Percentiles rank a stretch among this genome's conserved stretches.
Conservation (phyloP, 2,329 filamentous ascomycete genomes). For the Dothiorella sarmentorum region DNA sequence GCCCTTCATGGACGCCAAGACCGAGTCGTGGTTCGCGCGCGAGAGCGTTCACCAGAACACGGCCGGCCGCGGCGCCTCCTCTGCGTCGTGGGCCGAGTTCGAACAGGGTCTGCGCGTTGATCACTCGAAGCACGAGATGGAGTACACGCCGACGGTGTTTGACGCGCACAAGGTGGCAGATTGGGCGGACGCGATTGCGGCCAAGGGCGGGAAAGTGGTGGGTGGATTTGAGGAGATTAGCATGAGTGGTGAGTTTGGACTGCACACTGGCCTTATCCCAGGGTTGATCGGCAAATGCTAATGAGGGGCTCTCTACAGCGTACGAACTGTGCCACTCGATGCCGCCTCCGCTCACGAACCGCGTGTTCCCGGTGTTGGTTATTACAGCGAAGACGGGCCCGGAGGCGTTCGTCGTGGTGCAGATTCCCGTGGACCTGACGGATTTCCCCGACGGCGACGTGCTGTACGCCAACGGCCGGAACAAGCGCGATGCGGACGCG, state of each 20-base stretch:
- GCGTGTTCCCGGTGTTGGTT: constrained; percentile 65
- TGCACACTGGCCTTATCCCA: background rate
- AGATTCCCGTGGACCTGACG: constrained; percentile 36
- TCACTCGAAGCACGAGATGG: constrained; percentile 55
- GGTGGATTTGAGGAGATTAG: constrained; percentile 31
- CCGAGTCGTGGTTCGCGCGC: constrained; percentile 63
- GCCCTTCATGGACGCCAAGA: background rate
- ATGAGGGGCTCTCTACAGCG: constrained; percentile 30
- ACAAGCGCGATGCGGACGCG: constrained; percentile 17
- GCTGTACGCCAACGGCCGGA: constrained; percentile 29
- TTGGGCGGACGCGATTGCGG: constrained; percentile 32
- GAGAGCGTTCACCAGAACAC: constrained; percentile 59
- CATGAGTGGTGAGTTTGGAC: constrained; percentile 34
- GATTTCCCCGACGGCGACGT: constrained; percentile 29
- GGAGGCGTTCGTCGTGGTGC: constrained; percentile 32
- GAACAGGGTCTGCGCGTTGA: constrained; percentile 55
- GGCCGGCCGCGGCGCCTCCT: constrained; percentile 48
- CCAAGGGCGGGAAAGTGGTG: constrained; percentile 25
- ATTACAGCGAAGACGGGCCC: constrained; percentile 42
- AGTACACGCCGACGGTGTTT: constrained; percentile 57
- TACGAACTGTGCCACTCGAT: constrained; percentile 66
- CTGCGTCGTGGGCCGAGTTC: constrained; percentile 65
- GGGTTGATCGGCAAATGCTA: background rate
- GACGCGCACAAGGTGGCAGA: constrained; percentile 44
- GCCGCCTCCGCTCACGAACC: constrained; percentile 57